phyloP scores from a whole-genome alignment of 495 filamentous ascomycete species.

The Apodospora peruviana region DNA sequence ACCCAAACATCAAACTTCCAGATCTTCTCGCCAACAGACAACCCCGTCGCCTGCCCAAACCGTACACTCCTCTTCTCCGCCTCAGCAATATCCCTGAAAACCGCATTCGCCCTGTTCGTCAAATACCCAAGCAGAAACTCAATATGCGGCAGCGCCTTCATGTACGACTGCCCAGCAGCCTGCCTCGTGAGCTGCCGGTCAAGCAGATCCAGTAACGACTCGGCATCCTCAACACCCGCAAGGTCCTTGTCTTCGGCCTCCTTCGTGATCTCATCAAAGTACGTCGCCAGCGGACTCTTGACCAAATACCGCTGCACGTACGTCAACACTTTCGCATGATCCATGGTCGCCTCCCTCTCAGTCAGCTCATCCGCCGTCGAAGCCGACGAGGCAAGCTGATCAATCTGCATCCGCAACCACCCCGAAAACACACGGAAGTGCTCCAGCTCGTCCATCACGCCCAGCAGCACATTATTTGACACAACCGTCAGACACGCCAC shows the following conservation, averaged over 20 bases:
- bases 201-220: constrained; percentile 38
- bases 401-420: constrained; percentile 85
- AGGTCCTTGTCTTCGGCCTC: constrained; percentile 24
- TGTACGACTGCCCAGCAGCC: constrained; percentile 30
- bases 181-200: constrained; percentile 41
- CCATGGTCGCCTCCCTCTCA: constrained; percentile 51
- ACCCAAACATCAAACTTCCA: constrained; percentile 33
- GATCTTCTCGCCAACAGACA: constrained; percentile 31
- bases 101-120: constrained; percentile 26
- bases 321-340: constrained; percentile 45
- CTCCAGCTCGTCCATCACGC: constrained; percentile 69
- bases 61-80: constrained; percentile 49
- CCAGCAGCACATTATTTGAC: constrained; percentile 64
- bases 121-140: constrained; percentile 42
- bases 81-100: constrained; percentile 50
- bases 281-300: constrained; percentile 37
- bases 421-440: constrained; percentile 73
- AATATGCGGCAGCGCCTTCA: constrained; percentile 35
- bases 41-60: constrained; percentile 39
- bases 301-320: constrained; percentile 50
- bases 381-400: constrained; percentile 46
- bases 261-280: constrained; percentile 30
- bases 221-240: constrained; percentile 27
- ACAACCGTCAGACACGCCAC: constrained; percentile 69
- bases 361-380: constrained; percentile 43